Evolutionary conservation across 1,284 basidiomycete genomes (phyloP).

Genomic region (Phlebopus sp.): DNA sequence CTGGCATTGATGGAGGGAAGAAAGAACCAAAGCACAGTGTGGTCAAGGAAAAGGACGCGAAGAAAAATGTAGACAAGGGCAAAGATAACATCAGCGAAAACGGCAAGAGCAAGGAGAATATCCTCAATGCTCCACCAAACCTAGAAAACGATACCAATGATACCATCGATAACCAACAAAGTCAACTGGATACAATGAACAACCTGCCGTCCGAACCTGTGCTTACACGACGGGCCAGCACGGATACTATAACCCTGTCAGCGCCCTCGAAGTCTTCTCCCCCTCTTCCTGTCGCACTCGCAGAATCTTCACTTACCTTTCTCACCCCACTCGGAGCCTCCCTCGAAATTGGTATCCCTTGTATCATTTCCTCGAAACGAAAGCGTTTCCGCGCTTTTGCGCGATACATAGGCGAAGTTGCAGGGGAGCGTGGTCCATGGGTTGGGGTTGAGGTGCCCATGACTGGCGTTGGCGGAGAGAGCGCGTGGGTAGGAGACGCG

Average conservation of each 20-base stretch:
- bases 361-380: constrained; percentile 81
- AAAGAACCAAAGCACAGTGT: constrained; percentile 6
- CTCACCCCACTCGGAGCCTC: constrained; percentile 58
- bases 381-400: constrained; percentile 85
- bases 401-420: constrained; percentile 83
- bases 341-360: constrained; percentile 86
- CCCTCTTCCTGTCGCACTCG: constrained; percentile 16
- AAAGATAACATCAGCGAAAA: constrained; percentile 16
- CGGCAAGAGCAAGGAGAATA: constrained; percentile 19
- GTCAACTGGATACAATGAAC: no score
- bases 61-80: constrained; percentile 17
- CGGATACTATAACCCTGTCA: constrained; percentile 23
- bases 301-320: constrained; percentile 32
- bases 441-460: constrained; percentile 89
- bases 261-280: constrained; percentile 11
- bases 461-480: constrained; percentile 28
- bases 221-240: constrained; percentile 18
- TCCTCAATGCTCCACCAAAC: background rate
- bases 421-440: constrained; percentile 81
- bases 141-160: constrained; percentile 6
- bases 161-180: constrained; percentile 7
- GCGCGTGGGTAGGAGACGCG: constrained; percentile 52
- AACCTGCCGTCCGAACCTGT: constrained; percentile 11
- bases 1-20: constrained; percentile 10
- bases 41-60: constrained; percentile 16